phyloP scores from a whole-genome alignment of 140 eudicot species.

The Flaveria floridana region DNA sequence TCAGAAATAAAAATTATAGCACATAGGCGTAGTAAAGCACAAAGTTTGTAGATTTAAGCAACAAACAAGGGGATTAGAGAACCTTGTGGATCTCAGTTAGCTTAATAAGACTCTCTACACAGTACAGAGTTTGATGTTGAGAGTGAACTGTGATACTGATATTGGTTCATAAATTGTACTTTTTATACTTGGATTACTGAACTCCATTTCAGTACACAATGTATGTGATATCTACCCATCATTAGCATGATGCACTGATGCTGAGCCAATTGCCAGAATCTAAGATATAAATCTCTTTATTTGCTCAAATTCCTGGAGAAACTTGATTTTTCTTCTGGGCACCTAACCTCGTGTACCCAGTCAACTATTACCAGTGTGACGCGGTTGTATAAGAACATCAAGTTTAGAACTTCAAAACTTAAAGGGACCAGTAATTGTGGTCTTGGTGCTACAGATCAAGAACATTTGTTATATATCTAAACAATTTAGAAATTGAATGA shows the following conservation, averaged over 20 bases:
- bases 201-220: background rate
- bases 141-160: conserved; percentile 3
- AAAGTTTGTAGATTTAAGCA: conserved; percentile 15
- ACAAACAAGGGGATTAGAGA: conserved; percentile 17
- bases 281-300: too few species aligned
- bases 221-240: too few species aligned
- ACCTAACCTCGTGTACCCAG: background rate
- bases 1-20: background rate
- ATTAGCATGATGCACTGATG: too few species aligned
- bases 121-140: conserved; percentile 13
- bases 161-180: conserved; percentile 5
- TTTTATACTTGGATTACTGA: background rate
- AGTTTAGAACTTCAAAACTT: too few species aligned
- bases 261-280: too few species aligned
- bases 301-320: background rate
- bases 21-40: background rate
- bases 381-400: too few species aligned
- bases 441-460: background rate
- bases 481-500: background rate
- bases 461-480: too few species aligned
- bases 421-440: background rate
- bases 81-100: conserved; percentile 22
- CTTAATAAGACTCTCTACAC: conserved; percentile 12
- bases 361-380: background rate
- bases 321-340: background rate